Conservation (phyloP, 1,284 basidiomycete genomes). For the Amylostereum chailletii region DNA sequence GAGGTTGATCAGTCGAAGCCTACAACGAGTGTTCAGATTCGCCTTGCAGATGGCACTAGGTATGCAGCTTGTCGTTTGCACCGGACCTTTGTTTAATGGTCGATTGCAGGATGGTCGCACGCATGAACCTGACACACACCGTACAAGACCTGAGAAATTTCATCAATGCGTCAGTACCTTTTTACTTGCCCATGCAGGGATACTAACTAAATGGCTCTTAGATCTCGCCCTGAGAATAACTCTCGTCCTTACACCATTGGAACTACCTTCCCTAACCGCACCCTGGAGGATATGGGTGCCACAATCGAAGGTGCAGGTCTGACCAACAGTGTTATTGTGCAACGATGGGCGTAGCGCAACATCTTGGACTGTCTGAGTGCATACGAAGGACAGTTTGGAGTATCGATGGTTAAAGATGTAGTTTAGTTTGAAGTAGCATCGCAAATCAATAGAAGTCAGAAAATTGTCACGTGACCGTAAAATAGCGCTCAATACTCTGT, state of each 20-base stretch:
- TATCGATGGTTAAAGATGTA: too few relatives aligned
- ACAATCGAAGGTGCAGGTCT: conserved; percentile 74
- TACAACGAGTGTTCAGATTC: conserved; percentile 86
- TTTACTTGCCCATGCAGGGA: conserved; percentile 1
- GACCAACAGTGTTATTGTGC: conserved; percentile 80
- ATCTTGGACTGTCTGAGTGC: too few relatives aligned
- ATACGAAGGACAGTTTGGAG: too few relatives aligned
- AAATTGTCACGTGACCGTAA: too few relatives aligned
- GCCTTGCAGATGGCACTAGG: conserved; percentile 89
- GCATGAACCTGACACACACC: conserved; percentile 91
- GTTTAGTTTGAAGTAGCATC: too few relatives aligned
- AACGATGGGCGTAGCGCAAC: conserved; percentile 48
- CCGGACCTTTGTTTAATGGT: background rate
- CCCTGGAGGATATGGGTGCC: conserved; percentile 55
- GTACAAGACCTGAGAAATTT: conserved; percentile 81
- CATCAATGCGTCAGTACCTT: conserved; percentile 76
- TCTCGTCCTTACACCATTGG: conserved; percentile 66
- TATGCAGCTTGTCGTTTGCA: conserved; percentile 17
- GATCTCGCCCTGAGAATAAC: conserved; percentile 66
- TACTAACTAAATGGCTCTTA: conserved; percentile 19
- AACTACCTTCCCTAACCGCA: conserved; percentile 81
- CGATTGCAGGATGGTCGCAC: conserved; percentile 60
- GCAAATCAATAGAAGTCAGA: too few relatives aligned
- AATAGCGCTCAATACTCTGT: too few relatives aligned
- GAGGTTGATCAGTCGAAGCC: conserved; percentile 78